Evolutionary conservation across 2,329 filamentous ascomycete genomes (phyloP).

Genomic region (Ascocoryne sarcoides): DNA sequence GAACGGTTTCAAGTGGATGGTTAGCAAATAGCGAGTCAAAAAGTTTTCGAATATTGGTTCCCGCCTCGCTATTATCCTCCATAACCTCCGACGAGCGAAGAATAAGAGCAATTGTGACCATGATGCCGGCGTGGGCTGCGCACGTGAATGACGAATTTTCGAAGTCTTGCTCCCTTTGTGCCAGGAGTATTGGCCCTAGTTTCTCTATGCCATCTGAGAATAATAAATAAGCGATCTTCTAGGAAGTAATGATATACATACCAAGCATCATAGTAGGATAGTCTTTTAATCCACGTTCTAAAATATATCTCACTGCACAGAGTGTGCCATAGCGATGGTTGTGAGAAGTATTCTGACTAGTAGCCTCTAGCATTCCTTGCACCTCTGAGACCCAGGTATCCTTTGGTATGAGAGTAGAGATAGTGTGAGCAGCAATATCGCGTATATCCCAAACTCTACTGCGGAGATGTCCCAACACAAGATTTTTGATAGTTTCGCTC

Average conservation of each 20-base stretch:
- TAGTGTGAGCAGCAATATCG: slow-evolving; percentile 68
- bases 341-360: not conserved
- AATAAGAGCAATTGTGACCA: not conserved
- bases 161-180: not conserved
- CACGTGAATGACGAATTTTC: not conserved
- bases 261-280: too few relatives aligned
- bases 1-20: too few relatives aligned
- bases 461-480: slow-evolving; percentile 53
- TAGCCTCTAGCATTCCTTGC: slow-evolving; percentile 24
- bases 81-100: too few relatives aligned
- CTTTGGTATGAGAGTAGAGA: slow-evolving; percentile 53
- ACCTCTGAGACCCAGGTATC: slow-evolving; percentile 39
- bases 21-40: too few relatives aligned
- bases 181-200: not conserved
- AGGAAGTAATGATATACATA: too few relatives aligned
- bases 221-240: too few relatives aligned
- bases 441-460: slow-evolving; percentile 73
- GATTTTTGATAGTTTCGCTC: slow-evolving; percentile 44
- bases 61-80: too few relatives aligned
- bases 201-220: not conserved
- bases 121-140: not conserved
- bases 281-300: not conserved
- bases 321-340: not conserved
- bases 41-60: too few relatives aligned
- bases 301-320: not conserved